Conservation (phyloP, 768 basidiomycete genomes). For the Cystobasidium tubakii region DNA sequence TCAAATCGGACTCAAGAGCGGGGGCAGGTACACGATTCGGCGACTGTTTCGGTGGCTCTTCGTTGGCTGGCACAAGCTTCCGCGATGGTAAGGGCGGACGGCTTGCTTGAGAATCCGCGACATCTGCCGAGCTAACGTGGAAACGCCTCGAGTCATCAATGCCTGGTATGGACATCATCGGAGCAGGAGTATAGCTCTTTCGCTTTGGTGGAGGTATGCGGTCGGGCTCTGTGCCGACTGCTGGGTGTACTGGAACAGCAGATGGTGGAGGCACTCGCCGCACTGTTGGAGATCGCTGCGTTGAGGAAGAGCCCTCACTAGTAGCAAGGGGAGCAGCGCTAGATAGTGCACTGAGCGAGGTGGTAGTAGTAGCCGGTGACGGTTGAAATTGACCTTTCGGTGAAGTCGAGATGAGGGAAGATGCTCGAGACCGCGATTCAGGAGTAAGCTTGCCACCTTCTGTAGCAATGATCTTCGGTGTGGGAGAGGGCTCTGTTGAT, state of each 20-base stretch:
- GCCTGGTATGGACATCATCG: slow-evolving; percentile 37
- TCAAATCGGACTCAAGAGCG: no score
- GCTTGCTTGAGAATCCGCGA: neutral
- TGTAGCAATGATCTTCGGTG: neutral
- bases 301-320: neutral
- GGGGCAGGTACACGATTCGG: neutral
- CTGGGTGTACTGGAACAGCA: slow-evolving; percentile 15
- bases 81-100: neutral
- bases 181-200: slow-evolving; percentile 21
- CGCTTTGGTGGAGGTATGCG: neutral
- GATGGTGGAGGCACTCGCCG: slow-evolving; percentile 21
- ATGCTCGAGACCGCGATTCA: neutral
- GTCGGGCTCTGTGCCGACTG: neutral
- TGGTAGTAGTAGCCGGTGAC: slow-evolving; percentile 9
- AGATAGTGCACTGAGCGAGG: slow-evolving; percentile 8
- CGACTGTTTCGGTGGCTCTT: neutral
- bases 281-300: slow-evolving; percentile 5
- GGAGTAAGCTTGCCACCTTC: neutral
- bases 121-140: slow-evolving; percentile 13
- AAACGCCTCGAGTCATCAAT: slow-evolving; percentile 16
- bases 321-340: neutral
- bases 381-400: slow-evolving; percentile 11
- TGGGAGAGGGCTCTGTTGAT: no score
- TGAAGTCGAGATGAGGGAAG: slow-evolving; percentile 12
- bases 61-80: neutral